Percentiles rank a stretch among this genome's conserved stretches.
Evolutionary conservation across 73 alveolate genomes (phyloP).

Genomic region (Uronychia binucleata): DNA sequence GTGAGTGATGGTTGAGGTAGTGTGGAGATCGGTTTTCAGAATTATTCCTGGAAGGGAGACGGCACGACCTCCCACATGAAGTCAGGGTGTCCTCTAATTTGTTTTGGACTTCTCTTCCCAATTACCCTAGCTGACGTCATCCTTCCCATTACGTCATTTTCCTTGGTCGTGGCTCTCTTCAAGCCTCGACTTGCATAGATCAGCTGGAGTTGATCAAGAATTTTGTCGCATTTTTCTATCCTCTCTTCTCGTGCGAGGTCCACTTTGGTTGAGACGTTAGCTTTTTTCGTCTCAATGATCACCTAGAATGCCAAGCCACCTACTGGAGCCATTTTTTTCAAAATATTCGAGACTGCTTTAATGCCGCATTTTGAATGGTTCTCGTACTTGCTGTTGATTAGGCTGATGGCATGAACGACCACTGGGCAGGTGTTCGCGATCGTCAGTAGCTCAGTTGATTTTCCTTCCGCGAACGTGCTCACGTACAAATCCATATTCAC

Average conservation of each 20-base stretch:
- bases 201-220: background rate
- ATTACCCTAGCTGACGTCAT: background rate
- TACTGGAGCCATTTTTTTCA: slow-evolving; percentile 10
- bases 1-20: no score
- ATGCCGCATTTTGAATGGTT: slow-evolving; percentile 9
- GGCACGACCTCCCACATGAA: background rate
- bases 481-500: background rate
- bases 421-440: background rate
- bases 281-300: slow-evolving; percentile 1
- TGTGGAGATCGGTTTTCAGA: background rate
- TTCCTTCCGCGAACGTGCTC: slow-evolving; percentile 1
- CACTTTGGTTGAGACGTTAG: slow-evolving; percentile 5
- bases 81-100: background rate
- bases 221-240: slow-evolving; percentile 13
- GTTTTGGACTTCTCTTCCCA: background rate
- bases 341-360: background rate
- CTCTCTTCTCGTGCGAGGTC: slow-evolving; percentile 34
- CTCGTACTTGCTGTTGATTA: background rate
- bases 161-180: background rate
- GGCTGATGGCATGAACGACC: background rate
- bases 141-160: background rate
- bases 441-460: background rate
- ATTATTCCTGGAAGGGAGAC: background rate
- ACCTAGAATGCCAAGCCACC: background rate
- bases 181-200: background rate